phyloP scores from a whole-genome alignment of 1,139 yeast species.

The Protomyces inundatus region DNA sequence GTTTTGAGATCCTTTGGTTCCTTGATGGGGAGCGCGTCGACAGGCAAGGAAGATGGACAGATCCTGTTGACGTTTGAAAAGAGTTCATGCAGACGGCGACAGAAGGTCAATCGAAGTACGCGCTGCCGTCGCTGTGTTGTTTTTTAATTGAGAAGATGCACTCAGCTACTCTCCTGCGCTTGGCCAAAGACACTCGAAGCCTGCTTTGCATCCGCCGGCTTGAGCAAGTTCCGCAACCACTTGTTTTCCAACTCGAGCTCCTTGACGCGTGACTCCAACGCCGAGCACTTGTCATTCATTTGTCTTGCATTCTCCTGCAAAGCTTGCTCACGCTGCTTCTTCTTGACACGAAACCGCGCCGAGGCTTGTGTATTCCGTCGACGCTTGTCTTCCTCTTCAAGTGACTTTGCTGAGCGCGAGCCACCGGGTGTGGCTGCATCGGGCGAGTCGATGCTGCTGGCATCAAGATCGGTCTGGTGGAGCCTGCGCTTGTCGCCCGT shows the following conservation, averaged over 20 bases:
- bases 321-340: conserved; percentile 77
- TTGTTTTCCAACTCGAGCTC: conserved; percentile 81
- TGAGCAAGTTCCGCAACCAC: conserved; percentile 64
- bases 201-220: conserved; percentile 16
- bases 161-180: not conserved
- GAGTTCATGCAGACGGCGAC: not conserved
- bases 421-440: conserved; percentile 1
- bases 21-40: too few species aligned
- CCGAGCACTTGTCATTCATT: conserved; percentile 55
- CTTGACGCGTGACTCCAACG: conserved; percentile 56
- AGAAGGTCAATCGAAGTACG: not conserved
- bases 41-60: too few species aligned
- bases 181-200: conserved; percentile 4
- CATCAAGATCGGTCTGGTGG: not conserved
- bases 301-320: conserved; percentile 65
- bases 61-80: too few species aligned
- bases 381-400: conserved; percentile 56
- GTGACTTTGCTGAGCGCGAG: conserved; percentile 23
- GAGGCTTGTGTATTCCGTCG: conserved; percentile 76
- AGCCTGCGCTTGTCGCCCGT: not conserved
- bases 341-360: conserved; percentile 73
- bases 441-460: not conserved
- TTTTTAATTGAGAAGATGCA: not conserved
- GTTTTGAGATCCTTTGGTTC: too few species aligned
- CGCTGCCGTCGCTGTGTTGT: not conserved